Evolutionary conservation across 2,329 filamentous ascomycete species (phyloP).

Genomic region (Penicillium concentricum): DNA sequence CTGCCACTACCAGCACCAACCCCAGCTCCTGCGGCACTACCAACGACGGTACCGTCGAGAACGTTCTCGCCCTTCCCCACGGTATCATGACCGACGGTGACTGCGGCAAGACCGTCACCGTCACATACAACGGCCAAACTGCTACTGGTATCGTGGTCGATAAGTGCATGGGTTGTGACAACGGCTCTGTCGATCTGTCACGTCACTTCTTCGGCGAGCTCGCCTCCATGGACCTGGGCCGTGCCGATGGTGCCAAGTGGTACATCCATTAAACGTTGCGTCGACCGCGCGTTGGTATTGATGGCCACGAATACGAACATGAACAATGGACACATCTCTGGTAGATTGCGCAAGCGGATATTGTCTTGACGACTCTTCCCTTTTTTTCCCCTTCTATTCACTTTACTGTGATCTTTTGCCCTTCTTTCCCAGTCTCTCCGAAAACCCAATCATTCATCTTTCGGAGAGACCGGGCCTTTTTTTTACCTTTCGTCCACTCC

Average conservation of each 20-base stretch:
- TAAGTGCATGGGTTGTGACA: conserved; percentile 70
- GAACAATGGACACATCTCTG: conserved; percentile 19
- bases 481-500: conserved; percentile 18
- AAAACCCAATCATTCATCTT: background rate
- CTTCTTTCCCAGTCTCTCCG: conserved; percentile 18
- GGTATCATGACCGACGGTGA: conserved; percentile 67
- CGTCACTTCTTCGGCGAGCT: conserved; percentile 57
- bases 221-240: conserved; percentile 36
- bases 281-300: conserved; percentile 18
- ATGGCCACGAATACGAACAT: background rate
- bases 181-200: conserved; percentile 60
- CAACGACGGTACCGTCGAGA: conserved; percentile 55
- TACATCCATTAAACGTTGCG: conserved; percentile 36
- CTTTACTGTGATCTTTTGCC: conserved; percentile 4
- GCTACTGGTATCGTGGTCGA: conserved; percentile 63
- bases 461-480: conserved; percentile 6
- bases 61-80: conserved; percentile 68
- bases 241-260: conserved; percentile 44
- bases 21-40: conserved; percentile 60
- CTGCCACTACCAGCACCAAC: conserved; percentile 59
- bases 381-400: conserved; percentile 12
- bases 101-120: conserved; percentile 68
- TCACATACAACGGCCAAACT: conserved; percentile 60
- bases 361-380: conserved; percentile 22
- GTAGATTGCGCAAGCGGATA: conserved; percentile 21